These are phyloP conservation scores for Parascedosporium putredinis DNA, from an alignment of 2,329 filamentous ascomycete genomes.

Conservation along the genomic window DNA sequence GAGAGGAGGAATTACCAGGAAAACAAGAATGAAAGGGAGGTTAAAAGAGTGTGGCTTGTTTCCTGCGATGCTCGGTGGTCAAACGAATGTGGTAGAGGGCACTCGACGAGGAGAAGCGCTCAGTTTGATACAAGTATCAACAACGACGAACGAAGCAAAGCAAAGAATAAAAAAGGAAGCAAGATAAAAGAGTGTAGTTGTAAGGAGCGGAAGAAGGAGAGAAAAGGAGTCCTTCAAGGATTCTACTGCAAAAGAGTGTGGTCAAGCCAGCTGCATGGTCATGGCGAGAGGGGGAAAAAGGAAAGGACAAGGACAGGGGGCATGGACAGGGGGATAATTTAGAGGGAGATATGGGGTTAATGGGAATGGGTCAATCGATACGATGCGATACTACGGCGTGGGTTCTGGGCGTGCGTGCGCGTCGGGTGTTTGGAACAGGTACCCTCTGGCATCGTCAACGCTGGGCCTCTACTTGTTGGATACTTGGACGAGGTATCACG, in stretches of 20 bases:
- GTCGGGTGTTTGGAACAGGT: neutral
- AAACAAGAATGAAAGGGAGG: too few relatives aligned
- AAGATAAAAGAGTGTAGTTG: neutral
- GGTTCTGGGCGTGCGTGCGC: neutral
- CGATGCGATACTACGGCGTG: neutral
- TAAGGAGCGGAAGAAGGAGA: neutral
- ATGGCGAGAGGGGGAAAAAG: neutral
- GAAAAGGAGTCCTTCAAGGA: constrained; percentile 4
- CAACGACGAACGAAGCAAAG: neutral
- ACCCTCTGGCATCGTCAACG: neutral
- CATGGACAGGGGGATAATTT: neutral
- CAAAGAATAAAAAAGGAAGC: neutral
- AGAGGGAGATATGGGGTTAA: neutral
- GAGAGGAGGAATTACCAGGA: too few relatives aligned
- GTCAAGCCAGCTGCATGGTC: neutral
- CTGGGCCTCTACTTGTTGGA: too few relatives aligned
- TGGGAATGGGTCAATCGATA: constrained; percentile 2
- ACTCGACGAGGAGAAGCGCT: neutral
- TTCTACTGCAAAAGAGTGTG: neutral
- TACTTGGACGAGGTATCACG: too few relatives aligned
- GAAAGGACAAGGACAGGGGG: too few relatives aligned
- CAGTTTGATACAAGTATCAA: constrained; percentile 5
- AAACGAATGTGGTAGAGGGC: constrained; percentile 8
- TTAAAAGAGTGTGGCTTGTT: constrained; percentile 5
- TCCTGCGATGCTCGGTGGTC: constrained; percentile 2